phyloP scores from a whole-genome alignment of 2,329 filamentous ascomycete genomes.

The Penicillium thymicola region DNA sequence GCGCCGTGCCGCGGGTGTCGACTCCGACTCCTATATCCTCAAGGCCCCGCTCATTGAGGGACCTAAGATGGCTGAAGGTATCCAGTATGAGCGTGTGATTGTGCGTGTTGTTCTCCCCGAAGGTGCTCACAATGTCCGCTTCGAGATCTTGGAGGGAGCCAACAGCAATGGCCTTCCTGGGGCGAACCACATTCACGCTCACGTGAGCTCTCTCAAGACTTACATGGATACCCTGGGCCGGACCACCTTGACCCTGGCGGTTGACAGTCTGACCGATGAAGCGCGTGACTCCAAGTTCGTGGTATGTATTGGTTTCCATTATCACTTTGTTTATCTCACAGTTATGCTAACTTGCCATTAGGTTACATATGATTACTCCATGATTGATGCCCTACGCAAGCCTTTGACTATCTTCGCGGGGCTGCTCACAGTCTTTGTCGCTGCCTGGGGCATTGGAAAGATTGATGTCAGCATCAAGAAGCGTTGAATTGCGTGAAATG shows the following conservation, averaged over 20 bases:
- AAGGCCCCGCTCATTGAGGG: slow-evolving; percentile 93
- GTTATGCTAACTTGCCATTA: slow-evolving; percentile 20
- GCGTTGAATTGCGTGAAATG: slow-evolving; percentile 37
- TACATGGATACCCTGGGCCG: slow-evolving; percentile 93
- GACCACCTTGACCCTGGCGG: slow-evolving; percentile 74
- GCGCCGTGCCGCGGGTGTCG: slow-evolving; percentile 53
- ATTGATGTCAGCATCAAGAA: slow-evolving; percentile 77
- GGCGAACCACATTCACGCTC: slow-evolving; percentile 48
- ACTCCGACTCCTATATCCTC: slow-evolving; percentile 71
- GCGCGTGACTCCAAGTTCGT: slow-evolving; percentile 78
- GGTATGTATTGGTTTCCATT: slow-evolving; percentile 36
- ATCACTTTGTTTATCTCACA: not conserved
- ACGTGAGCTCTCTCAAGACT: slow-evolving; percentile 69
- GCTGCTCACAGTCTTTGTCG: slow-evolving; percentile 68
- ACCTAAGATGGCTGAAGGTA: slow-evolving; percentile 77
- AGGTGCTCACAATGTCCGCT: slow-evolving; percentile 63
- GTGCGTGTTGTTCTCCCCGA: slow-evolving; percentile 85
- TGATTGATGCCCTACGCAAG: slow-evolving; percentile 74
- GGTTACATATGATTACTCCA: slow-evolving; percentile 81
- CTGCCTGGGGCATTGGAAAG: slow-evolving; percentile 70
- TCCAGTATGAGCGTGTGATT: slow-evolving; percentile 78
- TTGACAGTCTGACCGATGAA: slow-evolving; percentile 86
- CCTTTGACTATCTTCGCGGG: slow-evolving; percentile 77
- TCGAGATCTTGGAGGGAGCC: slow-evolving; percentile 73
- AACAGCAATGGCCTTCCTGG: slow-evolving; percentile 66